Evolutionary conservation across 805 yeast genomes (phyloP), one percentile per base, ranked within the genome.

Genomic region (Wickerhamiella sorbophila): DNA sequence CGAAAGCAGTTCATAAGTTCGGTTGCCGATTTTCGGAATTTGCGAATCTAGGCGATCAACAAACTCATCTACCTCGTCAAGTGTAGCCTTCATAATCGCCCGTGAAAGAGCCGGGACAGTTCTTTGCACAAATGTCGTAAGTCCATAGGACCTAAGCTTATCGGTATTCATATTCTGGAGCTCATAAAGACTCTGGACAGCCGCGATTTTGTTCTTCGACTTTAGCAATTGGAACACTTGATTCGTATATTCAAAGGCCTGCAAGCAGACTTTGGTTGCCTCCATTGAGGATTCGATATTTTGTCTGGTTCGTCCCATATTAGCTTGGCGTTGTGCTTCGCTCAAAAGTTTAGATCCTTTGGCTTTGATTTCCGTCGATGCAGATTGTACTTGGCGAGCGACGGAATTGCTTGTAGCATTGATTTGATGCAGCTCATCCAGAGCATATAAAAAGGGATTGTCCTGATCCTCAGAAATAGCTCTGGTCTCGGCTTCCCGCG

Each of bases 181-280:
- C 52, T 78, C 85, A 45, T 85, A 87, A 40, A 86, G 64, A 50
- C 80, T 74, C 58, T 85, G 84, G 51, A 91, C 71, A 0, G 96
- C 96, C 45, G 81, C 81, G 57, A 84, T 87, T 52, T 82, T 83
- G 51, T 78, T 77, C 52, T 76, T 75, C 45, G 74, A 75, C 41
- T 76, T 72, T 46, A 85, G 79, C 54, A 87, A 65, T 32, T 82
- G 87, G 55, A 85, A 84, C 38, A 86, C 82, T 53, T 77, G 81
- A 60, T 86, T 87, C 14, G 94, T 81, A 50, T 81, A 71, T 54
- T 87, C 94, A 42, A 88, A 67, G 8, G 87, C 87, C 48, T 80
- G 85, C 19, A 87, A 65, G 50, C 94, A 80, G 39, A 77, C 69
- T 42, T 72, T 74, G 29, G 88, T 72, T 17, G 84, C 75, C 32